These are phyloP conservation scores for Stephania yunnanensis DNA, from an alignment of 164 flowering plant genomes.

Conservation along the genomic window DNA sequence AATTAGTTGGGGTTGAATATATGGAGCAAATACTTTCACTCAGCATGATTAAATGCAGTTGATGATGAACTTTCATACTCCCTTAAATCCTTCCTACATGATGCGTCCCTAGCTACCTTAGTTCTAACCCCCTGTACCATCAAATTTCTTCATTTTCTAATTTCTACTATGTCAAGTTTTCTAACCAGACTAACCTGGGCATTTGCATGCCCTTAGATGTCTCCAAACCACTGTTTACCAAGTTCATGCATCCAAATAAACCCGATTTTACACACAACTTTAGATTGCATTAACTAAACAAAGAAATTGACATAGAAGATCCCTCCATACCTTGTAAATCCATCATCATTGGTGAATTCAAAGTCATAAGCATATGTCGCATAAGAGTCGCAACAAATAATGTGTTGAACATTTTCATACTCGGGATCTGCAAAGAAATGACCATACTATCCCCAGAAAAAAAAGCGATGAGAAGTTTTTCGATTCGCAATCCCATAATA, in stretches of 20 bases:
- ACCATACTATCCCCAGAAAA: slow-evolving; percentile 66
- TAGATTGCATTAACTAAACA: too few species aligned
- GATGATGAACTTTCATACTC: too few species aligned
- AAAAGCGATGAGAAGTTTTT: neutral
- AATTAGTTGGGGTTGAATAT: too few species aligned
- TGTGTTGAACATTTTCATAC: slow-evolving; percentile 97
- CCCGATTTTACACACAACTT: neutral
- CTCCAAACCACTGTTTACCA: neutral
- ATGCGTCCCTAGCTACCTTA: too few species aligned
- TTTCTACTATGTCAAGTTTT: too few species aligned
- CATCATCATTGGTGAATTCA: slow-evolving; percentile 58
- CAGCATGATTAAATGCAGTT: too few species aligned
- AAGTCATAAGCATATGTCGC: slow-evolving; percentile 98
- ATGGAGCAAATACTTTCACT: too few species aligned
- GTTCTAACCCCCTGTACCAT: too few species aligned
- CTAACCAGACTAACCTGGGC: too few species aligned
- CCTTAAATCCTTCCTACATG: too few species aligned
- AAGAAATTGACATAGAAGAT: neutral
- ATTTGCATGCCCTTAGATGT: too few species aligned
- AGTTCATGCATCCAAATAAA: neutral
- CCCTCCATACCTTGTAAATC: slow-evolving; percentile 71
- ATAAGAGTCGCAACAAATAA: slow-evolving; percentile 93
- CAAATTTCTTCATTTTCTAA: too few species aligned
- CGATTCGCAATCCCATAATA: neutral
- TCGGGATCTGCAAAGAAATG: slow-evolving; percentile 99